Conservation (phyloP, 306 rosid species). For the Sindora glabra region DNA sequence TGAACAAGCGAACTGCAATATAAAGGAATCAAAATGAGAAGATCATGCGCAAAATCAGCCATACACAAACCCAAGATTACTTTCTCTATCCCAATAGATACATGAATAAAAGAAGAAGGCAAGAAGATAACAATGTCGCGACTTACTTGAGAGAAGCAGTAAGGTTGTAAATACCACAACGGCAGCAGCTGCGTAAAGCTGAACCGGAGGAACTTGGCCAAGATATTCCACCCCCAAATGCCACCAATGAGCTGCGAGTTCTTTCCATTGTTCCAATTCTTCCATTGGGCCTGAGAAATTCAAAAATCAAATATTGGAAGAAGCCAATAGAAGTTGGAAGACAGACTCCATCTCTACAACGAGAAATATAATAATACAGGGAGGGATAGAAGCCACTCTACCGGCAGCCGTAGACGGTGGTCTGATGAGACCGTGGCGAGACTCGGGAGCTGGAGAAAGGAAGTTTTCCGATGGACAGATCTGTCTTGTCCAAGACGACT, state of each 20-base stretch:
- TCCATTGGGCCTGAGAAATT: slow-evolving; percentile 26
- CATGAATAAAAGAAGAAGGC: background rate
- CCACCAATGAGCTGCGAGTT: slow-evolving; percentile 21
- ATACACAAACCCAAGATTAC: background rate
- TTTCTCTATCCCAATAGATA: background rate
- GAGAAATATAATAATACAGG: no score
- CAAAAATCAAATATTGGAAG: background rate
- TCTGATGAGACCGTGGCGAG: no score
- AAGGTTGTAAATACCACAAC: slow-evolving; percentile 37
- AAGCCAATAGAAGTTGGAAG: no score
- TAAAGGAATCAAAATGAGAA: background rate
- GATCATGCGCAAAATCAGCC: background rate
- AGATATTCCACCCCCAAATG: slow-evolving; percentile 22
- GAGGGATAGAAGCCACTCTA: no score
- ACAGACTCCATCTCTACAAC: no score
- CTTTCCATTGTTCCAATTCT: slow-evolving; percentile 48
- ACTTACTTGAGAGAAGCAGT: slow-evolving; percentile 37
- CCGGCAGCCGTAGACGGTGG: no score
- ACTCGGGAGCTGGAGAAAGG: no score
- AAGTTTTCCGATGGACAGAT: no score
- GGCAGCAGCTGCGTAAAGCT: slow-evolving; percentile 52
- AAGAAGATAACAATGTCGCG: background rate
- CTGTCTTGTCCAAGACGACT: no score
- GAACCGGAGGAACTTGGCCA: slow-evolving; percentile 46
- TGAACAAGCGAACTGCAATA: slow-evolving; percentile 60